Percentiles rank a stretch among this genome's conserved stretches.
These are phyloP conservation scores for Neofusicoccum umdonicola DNA, from an alignment of 2,329 filamentous ascomycete species.

Conservation along the genomic window DNA sequence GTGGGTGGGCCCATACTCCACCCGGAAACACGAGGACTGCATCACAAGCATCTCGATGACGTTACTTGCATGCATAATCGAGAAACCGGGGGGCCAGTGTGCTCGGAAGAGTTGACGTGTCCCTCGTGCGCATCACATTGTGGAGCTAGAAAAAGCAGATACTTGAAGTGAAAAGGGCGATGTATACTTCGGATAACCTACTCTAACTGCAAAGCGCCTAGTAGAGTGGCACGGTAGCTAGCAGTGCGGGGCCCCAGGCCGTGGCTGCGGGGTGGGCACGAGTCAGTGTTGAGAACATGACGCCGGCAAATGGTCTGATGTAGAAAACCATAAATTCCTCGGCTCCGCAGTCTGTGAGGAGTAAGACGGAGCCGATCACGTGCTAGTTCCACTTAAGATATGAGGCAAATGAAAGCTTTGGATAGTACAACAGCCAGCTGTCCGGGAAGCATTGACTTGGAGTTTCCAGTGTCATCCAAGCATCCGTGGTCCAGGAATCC, in stretches of 20 bases:
- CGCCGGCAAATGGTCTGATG: no score
- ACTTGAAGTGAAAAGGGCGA: background rate
- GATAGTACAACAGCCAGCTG: no score
- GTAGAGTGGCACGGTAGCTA: background rate
- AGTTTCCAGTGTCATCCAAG: no score
- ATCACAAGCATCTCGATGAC: background rate
- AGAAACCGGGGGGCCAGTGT: background rate
- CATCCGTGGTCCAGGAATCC: no score
- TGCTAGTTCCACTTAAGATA: no score
- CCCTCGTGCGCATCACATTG: background rate
- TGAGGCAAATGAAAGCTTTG: no score
- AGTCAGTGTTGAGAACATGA: background rate
- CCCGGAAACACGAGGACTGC: background rate
- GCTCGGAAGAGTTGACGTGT: background rate
- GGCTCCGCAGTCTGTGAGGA: background rate
- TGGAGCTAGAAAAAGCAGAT: background rate
- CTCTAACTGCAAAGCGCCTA: background rate
- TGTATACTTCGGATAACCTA: background rate
- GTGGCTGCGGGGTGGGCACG: background rate
- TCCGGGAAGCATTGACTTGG: no score
- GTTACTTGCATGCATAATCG: background rate
- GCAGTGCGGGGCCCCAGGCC: background rate
- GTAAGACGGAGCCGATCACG: no score
- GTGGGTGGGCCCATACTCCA: background rate
- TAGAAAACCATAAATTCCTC: background rate